Base-by-base conservation (phyloP, 2,329 filamentous ascomycete species). In the Hypoxylon sp. region DNA sequence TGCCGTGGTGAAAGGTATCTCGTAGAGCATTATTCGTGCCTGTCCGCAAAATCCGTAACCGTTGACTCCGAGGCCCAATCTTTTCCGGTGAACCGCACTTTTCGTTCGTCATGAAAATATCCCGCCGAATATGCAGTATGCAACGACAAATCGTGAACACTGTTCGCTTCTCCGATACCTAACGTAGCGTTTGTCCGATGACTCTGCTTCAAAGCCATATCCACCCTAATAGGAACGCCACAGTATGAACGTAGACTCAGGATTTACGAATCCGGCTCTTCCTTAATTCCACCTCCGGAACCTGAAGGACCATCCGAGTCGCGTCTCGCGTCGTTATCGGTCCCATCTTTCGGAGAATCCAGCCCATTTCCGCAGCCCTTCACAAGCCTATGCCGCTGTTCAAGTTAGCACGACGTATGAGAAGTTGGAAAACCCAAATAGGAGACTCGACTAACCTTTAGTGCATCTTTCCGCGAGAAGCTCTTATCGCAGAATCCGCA, bases 401-500 rank as follows among this genome's bases (percentile, higher is more conserved):
- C n/a, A 50, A 16, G 41, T 75, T 64, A 75, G 71, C 63, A 46
- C 45, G n/a, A 45, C 37, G 39, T 29, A 27, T 27, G 25, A 30
- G 7, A 45, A 16, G 45, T 19, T 41, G 59, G n/a, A 8, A 25
- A 21, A 11, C 11, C 9, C 8, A 29, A 41, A 57, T 2, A 19
- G 37, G 25, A 54, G 68, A 61, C 1, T 5, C 56, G 12, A 45
- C 88, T 74, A 82, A 98, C 96, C 92, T 98, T 98, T 29, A 99
- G 83, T 8, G 96, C 96, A 79, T 98, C 96, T 78, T 98, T 98
- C 64, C 96, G 87, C 2, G 94, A 97, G 75, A 99, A 99, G 77
- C 92, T 96, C 86, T 98, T 98, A 67, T 97, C 94, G 77, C 96
- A 99, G 74, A 91, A 91, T 5, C 84, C 88, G 78, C 96, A 99